Base-by-base conservation (phyloP, 1,139 yeast species). In the Pichia sp. region DNA sequence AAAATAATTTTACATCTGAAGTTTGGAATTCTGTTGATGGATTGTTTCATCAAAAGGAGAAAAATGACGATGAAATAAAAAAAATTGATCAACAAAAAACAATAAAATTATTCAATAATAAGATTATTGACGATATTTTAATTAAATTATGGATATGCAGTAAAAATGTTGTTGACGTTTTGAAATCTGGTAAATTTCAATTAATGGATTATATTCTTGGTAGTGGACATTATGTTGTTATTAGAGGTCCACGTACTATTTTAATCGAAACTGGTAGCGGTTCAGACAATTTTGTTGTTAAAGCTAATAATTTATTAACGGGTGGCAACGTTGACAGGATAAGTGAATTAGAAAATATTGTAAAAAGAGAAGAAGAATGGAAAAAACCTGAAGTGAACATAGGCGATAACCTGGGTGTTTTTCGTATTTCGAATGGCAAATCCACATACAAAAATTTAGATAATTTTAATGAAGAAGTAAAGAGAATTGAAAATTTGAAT, bases 191-290 rank as follows among this genome's bases (percentile, higher is more conserved):
- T 8, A 32, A 37, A 35, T 39, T 42, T 3, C 33, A 42, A 25
- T 25, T 48, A 5, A 39, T 43, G 1, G 44, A 48, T 34, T 50
- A 48, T 35, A 41, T 61, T 11, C 45, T 62, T 29, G 66, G 66
- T 3, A 64, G 61, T 42, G 67, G 71, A 32, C 68, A 70, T 26
- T 79, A 75, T 53, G 69, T 79, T 34, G 72, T 69, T 40, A 66
- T 81, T 4, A 58, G 69, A 7, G 86, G 86, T 0, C 85, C 86
- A 18, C 70, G 85, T 49, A 74, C 72, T 39, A 56, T 81, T 6
- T 61, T 81, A 42, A 58, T 81, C 10, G 83, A 79, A 42, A 64
- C 70, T 8, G 61, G 60, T 26, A 46, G 64, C 6, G 63, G 64
- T 3, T 31, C 34, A n/a, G 64, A 58, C 41, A 51, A 50, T 35